Evolutionary conservation across 2,329 filamentous ascomycete species (phyloP), one percentile per base, ranked within the genome.

Genomic region (Raffaelea arxii): DNA sequence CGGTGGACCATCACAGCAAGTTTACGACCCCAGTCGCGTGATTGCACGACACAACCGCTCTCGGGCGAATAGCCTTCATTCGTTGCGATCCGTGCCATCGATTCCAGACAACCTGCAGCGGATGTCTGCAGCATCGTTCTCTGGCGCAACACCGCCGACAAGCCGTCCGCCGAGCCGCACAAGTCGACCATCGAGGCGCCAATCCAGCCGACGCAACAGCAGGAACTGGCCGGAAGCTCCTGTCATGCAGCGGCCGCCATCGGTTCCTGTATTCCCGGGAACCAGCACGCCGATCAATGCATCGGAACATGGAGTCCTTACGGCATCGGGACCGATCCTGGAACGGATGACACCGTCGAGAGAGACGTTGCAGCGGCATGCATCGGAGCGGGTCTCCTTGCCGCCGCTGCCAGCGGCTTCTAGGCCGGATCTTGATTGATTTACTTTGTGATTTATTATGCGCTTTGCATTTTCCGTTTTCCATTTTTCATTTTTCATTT

Each of bases 31-130:
- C 12, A 27, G 38, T 1, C 50, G 50, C 6, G 48, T 52, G n/a
- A 44, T 52, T 44, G 50, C 48, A 10, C 41, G 46, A 10, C 47
- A 44, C 23, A 52, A 52, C 41, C 50, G 50, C 41, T 44, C 45
- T 25, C 50, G 48, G 11, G 46, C 50, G 18, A 52, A 46, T 27
- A 52, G 50, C 21, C 22, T 45, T 2, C 43, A n/a, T 7, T 52
- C 51, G n/a, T 22, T 47, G 30, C 42, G 25, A 12, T 49, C 46
- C 4, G 42, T 50, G 19, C 46, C 30, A 21, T 52, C 48, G n/a
- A 25, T 41, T n/a, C 14, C 27, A 10, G 32, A 16, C 44, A 49
- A 44, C 25, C 37, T 37, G 24, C 7, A 39, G 10, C 30, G 44
- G 24, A 12, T 44, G 14, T 21, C 44, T 3, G 25, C 25, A n/a